These are phyloP conservation scores for Candida krabiensis DNA, from an alignment of 805 yeast species.

Conservation along the genomic window DNA sequence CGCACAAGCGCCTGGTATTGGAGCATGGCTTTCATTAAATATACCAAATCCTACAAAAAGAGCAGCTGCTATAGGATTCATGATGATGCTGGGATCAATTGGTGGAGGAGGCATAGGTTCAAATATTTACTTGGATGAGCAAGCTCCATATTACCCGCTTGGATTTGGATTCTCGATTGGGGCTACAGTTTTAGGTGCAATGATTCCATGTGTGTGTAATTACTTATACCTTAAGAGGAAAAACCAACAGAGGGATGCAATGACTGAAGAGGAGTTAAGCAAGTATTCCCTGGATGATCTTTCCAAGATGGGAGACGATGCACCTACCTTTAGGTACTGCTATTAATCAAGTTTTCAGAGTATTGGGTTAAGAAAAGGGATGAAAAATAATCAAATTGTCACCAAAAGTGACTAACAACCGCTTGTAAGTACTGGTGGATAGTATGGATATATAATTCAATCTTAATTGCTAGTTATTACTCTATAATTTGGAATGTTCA, in stretches of 20 bases:
- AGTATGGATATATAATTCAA: no score
- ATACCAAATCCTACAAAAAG: constrained; percentile 37
- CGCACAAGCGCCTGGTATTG: constrained; percentile 23
- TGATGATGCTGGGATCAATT: constrained; percentile 40
- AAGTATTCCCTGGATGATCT: constrained; percentile 31
- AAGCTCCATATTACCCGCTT: constrained; percentile 20
- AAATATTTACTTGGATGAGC: constrained; percentile 14
- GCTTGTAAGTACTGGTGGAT: no score
- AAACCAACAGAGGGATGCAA: constrained; percentile 8
- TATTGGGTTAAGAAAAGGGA: no score
- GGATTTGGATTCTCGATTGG: constrained; percentile 21
- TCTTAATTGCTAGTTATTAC: no score
- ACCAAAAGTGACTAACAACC: no score
- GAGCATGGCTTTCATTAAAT: constrained; percentile 20
- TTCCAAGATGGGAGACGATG: constrained; percentile 41
- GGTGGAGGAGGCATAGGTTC: constrained; percentile 22
- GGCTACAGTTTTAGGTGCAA: constrained; percentile 19
- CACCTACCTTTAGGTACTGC: constrained; percentile 38
- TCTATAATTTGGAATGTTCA: no score
- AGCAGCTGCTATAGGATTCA: constrained; percentile 43
- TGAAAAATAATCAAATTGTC: no score
- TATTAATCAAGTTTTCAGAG: no score
- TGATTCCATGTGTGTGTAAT: constrained; percentile 19
- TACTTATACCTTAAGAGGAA: constrained; percentile 13
- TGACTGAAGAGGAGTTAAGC: constrained; percentile 19